These are phyloP conservation scores for Yamadazyma sp. DNA, from an alignment of 1,139 yeast genomes.

Conservation along the genomic window DNA sequence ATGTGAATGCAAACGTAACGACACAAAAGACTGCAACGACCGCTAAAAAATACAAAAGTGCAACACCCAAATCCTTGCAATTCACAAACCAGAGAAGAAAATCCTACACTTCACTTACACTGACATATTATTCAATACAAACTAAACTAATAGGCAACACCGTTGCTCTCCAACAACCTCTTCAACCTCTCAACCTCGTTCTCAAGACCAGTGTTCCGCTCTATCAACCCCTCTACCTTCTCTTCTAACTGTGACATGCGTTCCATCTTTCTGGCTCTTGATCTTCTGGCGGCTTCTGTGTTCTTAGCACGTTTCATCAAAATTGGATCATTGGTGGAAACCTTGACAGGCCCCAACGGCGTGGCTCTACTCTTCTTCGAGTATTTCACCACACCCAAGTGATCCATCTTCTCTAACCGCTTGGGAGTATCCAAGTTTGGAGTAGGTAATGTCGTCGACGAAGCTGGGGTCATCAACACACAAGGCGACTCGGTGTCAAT, in stretches of 20 bases:
- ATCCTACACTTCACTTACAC: too few species aligned
- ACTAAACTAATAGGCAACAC: constrained; percentile 22
- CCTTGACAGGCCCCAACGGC: constrained; percentile 65
- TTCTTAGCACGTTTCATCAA: constrained; percentile 88
- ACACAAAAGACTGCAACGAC: background rate
- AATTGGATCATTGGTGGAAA: constrained; percentile 59
- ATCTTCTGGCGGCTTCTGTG: constrained; percentile 96
- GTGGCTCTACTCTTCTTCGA: constrained; percentile 61
- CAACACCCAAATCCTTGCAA: too few species aligned
- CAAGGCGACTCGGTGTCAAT: constrained; percentile 17
- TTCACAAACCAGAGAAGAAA: too few species aligned
- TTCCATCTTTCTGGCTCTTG: constrained; percentile 90
- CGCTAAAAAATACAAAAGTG: too few species aligned
- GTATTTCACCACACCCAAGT: constrained; percentile 63
- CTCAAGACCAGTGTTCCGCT: constrained; percentile 55
- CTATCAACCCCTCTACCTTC: constrained; percentile 63
- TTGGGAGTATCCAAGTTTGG: constrained; percentile 26
- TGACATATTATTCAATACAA: too few species aligned
- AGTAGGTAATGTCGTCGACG: constrained; percentile 35
- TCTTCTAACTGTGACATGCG: constrained; percentile 82
- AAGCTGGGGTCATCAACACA: constrained; percentile 31
- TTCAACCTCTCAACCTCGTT: constrained; percentile 60
- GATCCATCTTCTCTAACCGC: constrained; percentile 57
- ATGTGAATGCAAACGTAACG: too few species aligned
- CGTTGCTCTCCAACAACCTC: constrained; percentile 37